Percentiles rank a stretch among this genome's conserved stretches.
Conservation (phyloP, 2,329 filamentous ascomycete species). For the Helotiales sp. region DNA sequence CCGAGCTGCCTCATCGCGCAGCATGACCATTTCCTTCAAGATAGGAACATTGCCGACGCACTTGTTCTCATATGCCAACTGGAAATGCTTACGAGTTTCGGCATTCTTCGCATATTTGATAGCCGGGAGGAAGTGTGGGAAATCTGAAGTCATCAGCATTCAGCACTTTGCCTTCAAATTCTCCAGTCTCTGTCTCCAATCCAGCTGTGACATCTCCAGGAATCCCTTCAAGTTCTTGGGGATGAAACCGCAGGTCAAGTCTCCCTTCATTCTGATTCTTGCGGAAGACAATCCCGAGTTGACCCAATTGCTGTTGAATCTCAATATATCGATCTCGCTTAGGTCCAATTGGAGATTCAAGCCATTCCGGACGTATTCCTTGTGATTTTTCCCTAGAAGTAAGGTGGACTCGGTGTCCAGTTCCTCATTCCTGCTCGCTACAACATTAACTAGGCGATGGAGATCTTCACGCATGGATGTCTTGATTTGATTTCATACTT, state of each 20-base stretch:
- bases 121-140: background rate
- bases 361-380: constrained; percentile 75
- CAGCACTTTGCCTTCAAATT: background rate
- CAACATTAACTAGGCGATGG: constrained; percentile 65
- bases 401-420: constrained; percentile 70
- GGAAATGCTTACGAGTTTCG: constrained; percentile 45
- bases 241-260: background rate
- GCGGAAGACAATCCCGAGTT: background rate
- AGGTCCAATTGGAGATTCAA: constrained; percentile 44
- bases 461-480: constrained; percentile 79
- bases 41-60: constrained; percentile 66
- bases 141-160: background rate
- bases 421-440: constrained; percentile 59
- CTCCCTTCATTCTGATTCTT: background rate
- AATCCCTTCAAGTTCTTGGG: background rate
- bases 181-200: background rate
- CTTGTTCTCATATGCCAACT: constrained; percentile 44
- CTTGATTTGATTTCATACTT: constrained; percentile 78
- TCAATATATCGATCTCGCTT: background rate
- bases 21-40: constrained; percentile 72
- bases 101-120: constrained; percentile 44
- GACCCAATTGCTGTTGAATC: background rate
- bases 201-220: background rate
- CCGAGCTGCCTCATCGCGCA: constrained; percentile 76
- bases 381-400: constrained; percentile 75